Percentiles rank a stretch among this genome's conserved stretches.
phyloP scores from a whole-genome alignment of 176 grass and related monocot species.

The Echinochloa phyllopogon region DNA sequence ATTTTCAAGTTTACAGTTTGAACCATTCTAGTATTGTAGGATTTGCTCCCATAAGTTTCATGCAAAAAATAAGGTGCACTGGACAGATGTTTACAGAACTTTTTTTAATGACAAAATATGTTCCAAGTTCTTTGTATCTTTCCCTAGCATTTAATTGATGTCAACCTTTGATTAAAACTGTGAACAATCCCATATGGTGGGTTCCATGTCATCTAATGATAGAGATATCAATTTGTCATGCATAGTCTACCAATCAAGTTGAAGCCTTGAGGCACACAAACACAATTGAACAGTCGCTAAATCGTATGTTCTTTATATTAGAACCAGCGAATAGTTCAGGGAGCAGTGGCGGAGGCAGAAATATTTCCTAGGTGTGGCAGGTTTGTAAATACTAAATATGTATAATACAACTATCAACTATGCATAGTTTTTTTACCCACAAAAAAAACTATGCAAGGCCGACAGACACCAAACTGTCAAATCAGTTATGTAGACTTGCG shows the following conservation, averaged over 20 bases:
- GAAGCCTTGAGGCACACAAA: neutral
- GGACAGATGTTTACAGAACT: neutral
- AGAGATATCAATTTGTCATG: constrained; percentile 4
- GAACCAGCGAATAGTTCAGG: neutral
- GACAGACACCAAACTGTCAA: too few species aligned
- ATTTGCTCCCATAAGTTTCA: neutral
- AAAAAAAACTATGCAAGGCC: too few species aligned
- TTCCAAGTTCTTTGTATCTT: neutral
- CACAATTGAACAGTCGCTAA: neutral
- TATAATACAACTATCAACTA: too few species aligned
- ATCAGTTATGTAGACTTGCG: too few species aligned
- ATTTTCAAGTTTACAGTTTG: neutral
- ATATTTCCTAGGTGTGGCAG: too few species aligned
- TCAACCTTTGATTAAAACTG: neutral
- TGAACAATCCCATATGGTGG: neutral
- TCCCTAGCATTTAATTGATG: neutral
- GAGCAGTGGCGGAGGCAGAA: too few species aligned
- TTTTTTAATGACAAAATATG: neutral
- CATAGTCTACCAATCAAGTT: neutral
- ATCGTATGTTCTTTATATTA: neutral
- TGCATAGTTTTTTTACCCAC: too few species aligned
- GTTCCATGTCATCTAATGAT: neutral
- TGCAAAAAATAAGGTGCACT: neutral
- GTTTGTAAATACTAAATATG: too few species aligned
- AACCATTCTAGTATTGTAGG: neutral